phyloP scores from a whole-genome alignment of 495 filamentous ascomycete species.

The Cudoniella acicularis region DNA sequence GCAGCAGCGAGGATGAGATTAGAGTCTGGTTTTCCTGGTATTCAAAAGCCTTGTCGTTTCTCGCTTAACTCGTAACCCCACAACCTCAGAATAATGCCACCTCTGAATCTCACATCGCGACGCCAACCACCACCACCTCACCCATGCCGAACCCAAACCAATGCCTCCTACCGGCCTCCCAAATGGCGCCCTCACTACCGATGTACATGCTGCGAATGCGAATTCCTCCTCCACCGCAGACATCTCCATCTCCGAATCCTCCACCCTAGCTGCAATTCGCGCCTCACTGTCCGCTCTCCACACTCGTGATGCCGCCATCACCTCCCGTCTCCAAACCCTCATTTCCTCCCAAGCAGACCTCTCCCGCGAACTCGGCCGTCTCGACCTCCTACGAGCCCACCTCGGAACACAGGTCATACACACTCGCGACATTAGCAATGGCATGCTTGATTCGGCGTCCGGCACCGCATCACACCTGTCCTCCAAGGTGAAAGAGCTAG shows the following conservation, averaged over 20 bases:
- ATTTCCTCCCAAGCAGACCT: slow-evolving; percentile 79
- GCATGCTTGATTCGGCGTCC: slow-evolving; percentile 80
- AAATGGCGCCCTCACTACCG: slow-evolving; percentile 18
- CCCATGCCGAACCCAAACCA: slow-evolving; percentile 23
- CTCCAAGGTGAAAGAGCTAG: slow-evolving; percentile 75
- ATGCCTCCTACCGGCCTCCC: slow-evolving; percentile 28
- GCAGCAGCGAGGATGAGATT: too few relatives aligned
- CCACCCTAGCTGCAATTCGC: slow-evolving; percentile 72
- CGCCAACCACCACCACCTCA: background rate
- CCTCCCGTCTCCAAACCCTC: slow-evolving; percentile 67
- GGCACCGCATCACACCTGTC: slow-evolving; percentile 85
- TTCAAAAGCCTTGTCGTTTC: too few relatives aligned
- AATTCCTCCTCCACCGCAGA: slow-evolving; percentile 29
- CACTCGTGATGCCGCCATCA: slow-evolving; percentile 70
- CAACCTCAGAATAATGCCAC: slow-evolving; percentile 7
- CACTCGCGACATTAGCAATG: slow-evolving; percentile 78
- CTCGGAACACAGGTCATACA: slow-evolving; percentile 85
- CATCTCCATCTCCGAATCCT: slow-evolving; percentile 68
- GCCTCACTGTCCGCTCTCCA: slow-evolving; percentile 69
- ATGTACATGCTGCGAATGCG: background rate
- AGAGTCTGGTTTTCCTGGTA: too few relatives aligned
- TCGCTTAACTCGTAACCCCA: too few relatives aligned
- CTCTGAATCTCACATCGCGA: background rate
- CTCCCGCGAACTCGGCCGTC: slow-evolving; percentile 74
- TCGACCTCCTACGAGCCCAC: slow-evolving; percentile 85